A percentile compares a stretch with the other conserved stretches of the same genome.
Evolutionary conservation across 208 protist species (phyloP).

Genomic region (Trypanosoma boissoni): DNA sequence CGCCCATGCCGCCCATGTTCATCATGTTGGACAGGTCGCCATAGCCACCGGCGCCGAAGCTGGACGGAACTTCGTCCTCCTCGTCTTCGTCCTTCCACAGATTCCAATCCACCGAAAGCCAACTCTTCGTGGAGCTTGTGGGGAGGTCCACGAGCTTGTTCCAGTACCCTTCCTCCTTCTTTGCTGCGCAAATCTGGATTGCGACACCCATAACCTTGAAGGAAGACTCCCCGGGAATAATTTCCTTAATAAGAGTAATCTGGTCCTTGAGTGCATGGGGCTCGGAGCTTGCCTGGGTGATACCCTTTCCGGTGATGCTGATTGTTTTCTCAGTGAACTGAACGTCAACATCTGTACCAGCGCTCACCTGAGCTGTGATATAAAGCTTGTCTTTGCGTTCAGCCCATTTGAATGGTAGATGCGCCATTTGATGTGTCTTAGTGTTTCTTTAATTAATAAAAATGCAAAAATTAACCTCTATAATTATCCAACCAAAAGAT

Average conservation of each 20-base stretch:
- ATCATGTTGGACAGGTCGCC: conserved; percentile 76
- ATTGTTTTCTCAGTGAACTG: conserved; percentile 80
- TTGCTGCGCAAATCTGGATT: conserved; percentile 86
- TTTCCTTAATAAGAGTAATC: conserved; percentile 77
- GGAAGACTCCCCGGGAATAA: conserved; percentile 68
- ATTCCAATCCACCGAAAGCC: conserved; percentile 90
- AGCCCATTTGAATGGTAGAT: conserved; percentile 89
- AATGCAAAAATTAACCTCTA: conserved; percentile 9
- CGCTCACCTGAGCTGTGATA: conserved; percentile 80
- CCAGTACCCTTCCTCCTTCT: conserved; percentile 88
- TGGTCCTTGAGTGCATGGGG: conserved; percentile 59
- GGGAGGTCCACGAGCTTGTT: conserved; percentile 76
- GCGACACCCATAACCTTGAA: conserved; percentile 86
- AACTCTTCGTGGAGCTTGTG: conserved; percentile 66
- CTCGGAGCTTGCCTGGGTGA: conserved; percentile 61
- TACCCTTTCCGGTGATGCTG: conserved; percentile 64
- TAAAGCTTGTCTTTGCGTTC: conserved; percentile 86
- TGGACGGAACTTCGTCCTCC: conserved; percentile 61
- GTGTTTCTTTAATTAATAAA: background rate
- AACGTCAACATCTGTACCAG: conserved; percentile 68
- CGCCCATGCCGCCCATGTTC: conserved; percentile 52
- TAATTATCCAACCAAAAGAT: background rate
- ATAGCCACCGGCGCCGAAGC: conserved; percentile 77
- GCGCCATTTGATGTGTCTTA: conserved; percentile 42
- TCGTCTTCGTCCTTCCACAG: conserved; percentile 92